Conservation (phyloP, 257 asterid species). For the Solanum lignicaule region DNA sequence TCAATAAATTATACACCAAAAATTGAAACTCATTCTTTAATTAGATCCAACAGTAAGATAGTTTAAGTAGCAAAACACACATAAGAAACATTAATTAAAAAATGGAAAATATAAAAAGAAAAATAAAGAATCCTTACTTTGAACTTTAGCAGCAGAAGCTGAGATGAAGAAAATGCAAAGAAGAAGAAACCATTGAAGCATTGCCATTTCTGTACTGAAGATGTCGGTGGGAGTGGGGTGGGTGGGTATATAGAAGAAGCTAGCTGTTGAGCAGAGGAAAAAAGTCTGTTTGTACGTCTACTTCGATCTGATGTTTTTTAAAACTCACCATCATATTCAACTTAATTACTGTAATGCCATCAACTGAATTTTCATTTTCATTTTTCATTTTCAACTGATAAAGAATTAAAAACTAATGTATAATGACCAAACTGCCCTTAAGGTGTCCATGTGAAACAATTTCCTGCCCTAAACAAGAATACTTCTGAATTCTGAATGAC, state of each 20-base stretch:
- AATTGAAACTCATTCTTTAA: not conserved
- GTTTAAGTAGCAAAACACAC: not conserved
- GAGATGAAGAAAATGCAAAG: constrained; percentile 9
- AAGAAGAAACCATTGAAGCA: not conserved
- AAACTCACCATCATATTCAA: not conserved
- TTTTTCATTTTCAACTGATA: not conserved
- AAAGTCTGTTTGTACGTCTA: constrained; percentile 5
- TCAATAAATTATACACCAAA: not conserved
- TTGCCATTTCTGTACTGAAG: not conserved
- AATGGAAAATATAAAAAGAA: not conserved
- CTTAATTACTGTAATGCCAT: constrained; percentile 6
- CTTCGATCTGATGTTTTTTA: constrained; percentile 18
- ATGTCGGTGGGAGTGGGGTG: not conserved
- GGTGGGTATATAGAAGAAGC: not conserved
- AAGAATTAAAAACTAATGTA: not conserved
- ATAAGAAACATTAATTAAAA: not conserved
- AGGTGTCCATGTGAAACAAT: not conserved
- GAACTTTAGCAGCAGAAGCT: constrained; percentile 15
- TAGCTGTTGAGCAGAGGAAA: not conserved
- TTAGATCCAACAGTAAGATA: not conserved
- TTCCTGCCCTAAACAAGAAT: not conserved
- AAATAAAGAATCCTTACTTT: constrained; percentile 14
- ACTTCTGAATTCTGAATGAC: not conserved
- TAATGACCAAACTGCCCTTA: not conserved
- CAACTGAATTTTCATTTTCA: not conserved